A percentile compares a stretch with the other conserved stretches of the same genome.
Evolutionary conservation across 1,284 basidiomycete species (phyloP).

Genomic region (Hymenochaete sp.): DNA sequence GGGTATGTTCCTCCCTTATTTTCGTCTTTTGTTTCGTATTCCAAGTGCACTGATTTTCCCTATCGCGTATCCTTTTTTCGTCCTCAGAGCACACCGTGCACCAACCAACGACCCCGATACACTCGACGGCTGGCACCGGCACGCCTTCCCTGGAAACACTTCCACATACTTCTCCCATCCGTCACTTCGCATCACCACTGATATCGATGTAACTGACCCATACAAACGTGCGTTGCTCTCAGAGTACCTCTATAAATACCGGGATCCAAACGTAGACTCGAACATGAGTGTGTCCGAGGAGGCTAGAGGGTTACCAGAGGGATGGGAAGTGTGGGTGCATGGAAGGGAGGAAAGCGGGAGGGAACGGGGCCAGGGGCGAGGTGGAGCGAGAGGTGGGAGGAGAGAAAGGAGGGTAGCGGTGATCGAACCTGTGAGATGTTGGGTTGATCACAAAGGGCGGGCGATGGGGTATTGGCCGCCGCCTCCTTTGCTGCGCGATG

Average conservation of each 20-base stretch:
- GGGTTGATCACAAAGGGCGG: slow-evolving; percentile 57
- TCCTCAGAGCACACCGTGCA: slow-evolving; percentile 23
- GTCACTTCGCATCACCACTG: slow-evolving; percentile 48
- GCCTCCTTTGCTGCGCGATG: slow-evolving; percentile 18
- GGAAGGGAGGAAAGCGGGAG: slow-evolving; percentile 24
- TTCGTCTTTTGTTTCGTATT: background rate
- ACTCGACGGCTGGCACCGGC: slow-evolving; percentile 55
- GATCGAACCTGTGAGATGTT: slow-evolving; percentile 38
- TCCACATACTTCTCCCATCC: slow-evolving; percentile 58
- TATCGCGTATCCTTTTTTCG: slow-evolving; percentile 11
- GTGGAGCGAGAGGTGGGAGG: no score
- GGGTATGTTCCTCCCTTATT: no score
- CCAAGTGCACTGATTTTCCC: background rate
- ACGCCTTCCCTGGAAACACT: slow-evolving; percentile 57
- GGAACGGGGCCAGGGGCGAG: no score
- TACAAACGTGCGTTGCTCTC: slow-evolving; percentile 40
- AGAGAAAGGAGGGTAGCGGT: no score
- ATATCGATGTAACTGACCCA: slow-evolving; percentile 49
- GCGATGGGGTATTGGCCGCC: slow-evolving; percentile 42
- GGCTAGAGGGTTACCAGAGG: slow-evolving; percentile 27
- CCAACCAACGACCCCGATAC: slow-evolving; percentile 26
- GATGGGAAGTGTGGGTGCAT: slow-evolving; percentile 48
- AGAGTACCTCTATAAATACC: no score
- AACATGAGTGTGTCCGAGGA: slow-evolving; percentile 30
- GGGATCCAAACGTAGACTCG: slow-evolving; percentile 43